Evolutionary conservation across 1,139 yeast genomes (phyloP).

Genomic region (Diutina pseudorugosa): DNA sequence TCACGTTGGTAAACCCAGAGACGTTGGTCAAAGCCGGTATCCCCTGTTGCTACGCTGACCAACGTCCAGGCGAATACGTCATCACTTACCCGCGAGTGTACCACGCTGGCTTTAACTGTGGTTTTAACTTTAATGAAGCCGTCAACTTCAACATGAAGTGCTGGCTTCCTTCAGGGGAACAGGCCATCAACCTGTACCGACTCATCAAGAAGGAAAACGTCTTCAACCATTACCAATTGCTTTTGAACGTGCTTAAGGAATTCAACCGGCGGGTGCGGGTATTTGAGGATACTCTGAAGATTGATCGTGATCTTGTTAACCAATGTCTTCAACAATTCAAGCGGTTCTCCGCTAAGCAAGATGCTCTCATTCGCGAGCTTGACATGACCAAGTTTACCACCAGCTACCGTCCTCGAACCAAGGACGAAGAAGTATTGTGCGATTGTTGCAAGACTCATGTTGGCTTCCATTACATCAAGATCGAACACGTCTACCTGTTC

Average conservation of each 20-base stretch:
- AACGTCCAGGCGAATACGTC: constrained; percentile 68
- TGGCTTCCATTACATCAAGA: not conserved
- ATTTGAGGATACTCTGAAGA: not conserved
- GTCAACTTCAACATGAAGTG: constrained; percentile 63
- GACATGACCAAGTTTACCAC: not conserved
- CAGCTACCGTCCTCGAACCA: not conserved
- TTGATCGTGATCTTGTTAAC: not conserved
- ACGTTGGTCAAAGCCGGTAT: constrained; percentile 41
- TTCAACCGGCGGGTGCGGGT: constrained; percentile 7
- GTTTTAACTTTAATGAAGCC: constrained; percentile 70
- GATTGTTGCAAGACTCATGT: constrained; percentile 2
- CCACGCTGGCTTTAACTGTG: constrained; percentile 73
- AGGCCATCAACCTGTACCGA: constrained; percentile 45
- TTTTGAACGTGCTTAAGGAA: constrained; percentile 24
- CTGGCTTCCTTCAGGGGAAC: constrained; percentile 57
- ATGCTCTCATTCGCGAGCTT: not conserved
- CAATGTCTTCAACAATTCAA: not conserved
- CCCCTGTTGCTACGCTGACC: constrained; percentile 61
- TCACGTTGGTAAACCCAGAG: constrained; percentile 65
- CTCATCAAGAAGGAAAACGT: constrained; percentile 45
- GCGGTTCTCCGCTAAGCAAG: not conserved
- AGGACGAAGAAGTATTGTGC: not conserved
- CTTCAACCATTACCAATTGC: constrained; percentile 32
- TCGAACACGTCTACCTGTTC: not conserved
- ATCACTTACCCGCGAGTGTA: constrained; percentile 68